phyloP scores from a whole-genome alignment of 2,329 filamentous ascomycete genomes.

The Pezicula carpinea region DNA sequence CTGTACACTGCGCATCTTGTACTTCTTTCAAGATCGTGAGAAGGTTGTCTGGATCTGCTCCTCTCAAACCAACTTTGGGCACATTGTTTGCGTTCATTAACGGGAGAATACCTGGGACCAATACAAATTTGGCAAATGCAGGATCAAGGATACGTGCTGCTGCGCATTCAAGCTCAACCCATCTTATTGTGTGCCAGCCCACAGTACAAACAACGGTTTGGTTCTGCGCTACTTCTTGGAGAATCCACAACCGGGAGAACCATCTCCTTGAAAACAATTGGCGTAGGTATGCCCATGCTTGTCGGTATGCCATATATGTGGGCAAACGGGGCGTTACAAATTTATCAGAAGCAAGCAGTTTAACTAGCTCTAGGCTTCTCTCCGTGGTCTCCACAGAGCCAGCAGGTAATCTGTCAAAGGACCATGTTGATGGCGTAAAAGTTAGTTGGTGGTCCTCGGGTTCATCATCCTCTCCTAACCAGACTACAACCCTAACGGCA shows the following conservation, averaged over 20 bases:
- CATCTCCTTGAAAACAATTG: slow-evolving; percentile 3
- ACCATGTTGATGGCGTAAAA: neutral
- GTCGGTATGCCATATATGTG: too few species aligned
- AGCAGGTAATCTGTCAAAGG: neutral
- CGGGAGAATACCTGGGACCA: neutral
- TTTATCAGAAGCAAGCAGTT: neutral
- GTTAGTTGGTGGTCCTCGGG: neutral
- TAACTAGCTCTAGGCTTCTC: neutral
- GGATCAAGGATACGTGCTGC: neutral
- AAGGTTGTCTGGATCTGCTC: slow-evolving; percentile 2
- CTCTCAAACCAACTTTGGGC: slow-evolving; percentile 3
- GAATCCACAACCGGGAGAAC: slow-evolving; percentile 11
- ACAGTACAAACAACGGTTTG: neutral
- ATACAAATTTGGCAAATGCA: neutral
- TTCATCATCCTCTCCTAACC: slow-evolving; percentile 3
- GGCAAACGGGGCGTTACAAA: too few species aligned
- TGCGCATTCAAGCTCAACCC: neutral
- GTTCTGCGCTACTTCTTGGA: slow-evolving; percentile 9
- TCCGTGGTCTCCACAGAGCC: neutral
- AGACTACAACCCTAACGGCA: neutral
- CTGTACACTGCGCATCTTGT: slow-evolving; percentile 5
- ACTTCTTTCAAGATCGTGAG: slow-evolving; percentile 4
- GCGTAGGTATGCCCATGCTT: neutral
- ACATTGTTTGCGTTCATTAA: slow-evolving; percentile 3
- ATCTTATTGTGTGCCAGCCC: neutral